These are phyloP conservation scores for Fusarium temperatum DNA, from an alignment of 2,329 filamentous ascomycete genomes.

Conservation along the genomic window DNA sequence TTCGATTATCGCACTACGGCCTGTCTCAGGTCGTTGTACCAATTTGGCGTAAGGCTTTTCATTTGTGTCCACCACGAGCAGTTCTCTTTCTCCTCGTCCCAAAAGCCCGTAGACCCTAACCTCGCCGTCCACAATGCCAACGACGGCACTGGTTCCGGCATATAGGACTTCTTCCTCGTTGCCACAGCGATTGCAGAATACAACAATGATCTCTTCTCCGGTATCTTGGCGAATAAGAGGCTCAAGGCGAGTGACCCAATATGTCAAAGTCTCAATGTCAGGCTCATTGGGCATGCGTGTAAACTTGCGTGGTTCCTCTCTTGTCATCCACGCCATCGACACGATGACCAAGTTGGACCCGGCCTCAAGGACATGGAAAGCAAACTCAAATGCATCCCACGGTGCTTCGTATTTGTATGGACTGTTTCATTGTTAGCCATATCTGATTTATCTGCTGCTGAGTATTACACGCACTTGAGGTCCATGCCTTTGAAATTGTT, in stretches of 20 bases:
- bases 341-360: constrained; percentile 72
- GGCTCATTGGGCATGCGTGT: constrained; percentile 64
- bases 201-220: constrained; percentile 69
- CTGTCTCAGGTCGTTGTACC: neutral
- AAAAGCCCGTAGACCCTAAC: constrained; percentile 75
- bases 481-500: constrained; percentile 54
- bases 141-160: constrained; percentile 76
- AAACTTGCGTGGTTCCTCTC: constrained; percentile 57
- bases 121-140: constrained; percentile 71
- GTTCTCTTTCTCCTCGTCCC: constrained; percentile 73
- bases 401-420: constrained; percentile 52
- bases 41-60: neutral
- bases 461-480: constrained; percentile 60
- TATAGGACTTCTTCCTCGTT: constrained; percentile 73
- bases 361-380: constrained; percentile 64
- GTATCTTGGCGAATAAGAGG: constrained; percentile 65
- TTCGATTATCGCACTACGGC: neutral
- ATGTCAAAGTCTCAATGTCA: constrained; percentile 77
- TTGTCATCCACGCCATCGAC: constrained; percentile 82
- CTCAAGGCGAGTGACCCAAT: constrained; percentile 78
- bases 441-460: neutral
- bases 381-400: constrained; percentile 54
- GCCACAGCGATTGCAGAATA: constrained; percentile 77
- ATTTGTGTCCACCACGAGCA: constrained; percentile 53
- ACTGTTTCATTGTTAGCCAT: constrained; percentile 31